Conservation (phyloP, 2,329 filamentous ascomycete species). For the Chaetothyriales sp. region DNA sequence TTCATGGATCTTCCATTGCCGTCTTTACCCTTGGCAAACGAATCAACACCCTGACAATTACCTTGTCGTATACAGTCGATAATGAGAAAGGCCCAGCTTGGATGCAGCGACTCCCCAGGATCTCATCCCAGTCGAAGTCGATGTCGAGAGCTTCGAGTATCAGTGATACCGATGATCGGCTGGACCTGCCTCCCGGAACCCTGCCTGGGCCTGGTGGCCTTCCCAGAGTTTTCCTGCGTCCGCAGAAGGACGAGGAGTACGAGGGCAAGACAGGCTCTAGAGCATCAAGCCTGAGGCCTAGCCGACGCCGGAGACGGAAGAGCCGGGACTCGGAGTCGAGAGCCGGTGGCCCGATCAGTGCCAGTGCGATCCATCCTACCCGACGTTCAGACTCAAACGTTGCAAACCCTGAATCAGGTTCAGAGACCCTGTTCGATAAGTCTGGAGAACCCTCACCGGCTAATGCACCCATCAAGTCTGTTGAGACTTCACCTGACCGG, state of each 20-base stretch:
- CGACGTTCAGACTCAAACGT: slow-evolving; percentile 21
- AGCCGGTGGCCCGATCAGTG: slow-evolving; percentile 72
- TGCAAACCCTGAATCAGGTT: slow-evolving; percentile 6
- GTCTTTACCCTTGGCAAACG: slow-evolving; percentile 96
- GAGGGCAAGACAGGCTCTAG: slow-evolving; percentile 40
- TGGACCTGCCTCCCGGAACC: slow-evolving; percentile 50
- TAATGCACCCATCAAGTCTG: slow-evolving; percentile 9
- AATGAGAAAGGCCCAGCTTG: slow-evolving; percentile 79
- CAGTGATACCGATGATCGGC: slow-evolving; percentile 34
- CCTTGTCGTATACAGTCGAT: slow-evolving; percentile 86
- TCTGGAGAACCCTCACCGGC: slow-evolving; percentile 11
- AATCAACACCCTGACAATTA: slow-evolving; percentile 90
- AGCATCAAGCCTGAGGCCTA: slow-evolving; percentile 33
- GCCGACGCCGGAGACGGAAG: slow-evolving; percentile 44
- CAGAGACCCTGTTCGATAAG: slow-evolving; percentile 16
- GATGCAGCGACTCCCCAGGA: slow-evolving; percentile 81
- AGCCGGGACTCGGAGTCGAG: slow-evolving; percentile 58
- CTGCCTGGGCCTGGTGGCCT: slow-evolving; percentile 52
- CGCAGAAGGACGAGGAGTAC: slow-evolving; percentile 59
- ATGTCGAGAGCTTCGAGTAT: slow-evolving; percentile 59
- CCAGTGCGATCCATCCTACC: slow-evolving; percentile 73
- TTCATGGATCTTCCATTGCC: slow-evolving; percentile 94
- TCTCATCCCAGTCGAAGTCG: slow-evolving; percentile 66
- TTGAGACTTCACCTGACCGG: slow-evolving; percentile 2
- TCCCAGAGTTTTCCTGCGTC: slow-evolving; percentile 62